Percentiles rank a stretch among this genome's conserved stretches.
Conservation (phyloP, 2,329 filamentous ascomycete species). For the Mollisiaceae sp. region DNA sequence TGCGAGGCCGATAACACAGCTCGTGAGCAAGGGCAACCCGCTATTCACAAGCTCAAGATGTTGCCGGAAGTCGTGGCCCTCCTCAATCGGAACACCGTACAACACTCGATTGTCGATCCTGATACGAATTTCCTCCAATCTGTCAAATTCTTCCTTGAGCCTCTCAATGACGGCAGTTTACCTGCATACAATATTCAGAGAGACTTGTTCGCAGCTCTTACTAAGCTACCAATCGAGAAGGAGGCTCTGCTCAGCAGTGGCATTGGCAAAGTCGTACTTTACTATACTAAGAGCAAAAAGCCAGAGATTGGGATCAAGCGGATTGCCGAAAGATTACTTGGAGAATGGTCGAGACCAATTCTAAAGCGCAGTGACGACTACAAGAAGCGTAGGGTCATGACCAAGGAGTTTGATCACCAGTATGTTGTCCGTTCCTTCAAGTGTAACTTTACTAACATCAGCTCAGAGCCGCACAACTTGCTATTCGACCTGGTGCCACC, state of each 20-base stretch:
- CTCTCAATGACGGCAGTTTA: conserved; percentile 89
- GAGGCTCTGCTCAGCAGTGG: conserved; percentile 88
- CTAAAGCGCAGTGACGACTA: conserved; percentile 94
- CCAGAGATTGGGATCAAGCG: conserved; percentile 89
- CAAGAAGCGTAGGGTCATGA: conserved; percentile 77
- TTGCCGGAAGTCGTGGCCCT: conserved; percentile 88
- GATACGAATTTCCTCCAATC: conserved; percentile 95
- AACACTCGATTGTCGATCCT: conserved; percentile 84
- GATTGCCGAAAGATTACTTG: conserved; percentile 88
- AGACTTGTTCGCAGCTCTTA: conserved; percentile 84
- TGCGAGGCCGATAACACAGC: conserved; percentile 86
- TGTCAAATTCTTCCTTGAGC: conserved; percentile 96
- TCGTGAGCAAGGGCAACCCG: conserved; percentile 78
- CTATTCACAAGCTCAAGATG: conserved; percentile 91
- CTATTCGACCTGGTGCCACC: conserved; percentile 40
- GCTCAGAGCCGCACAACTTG: conserved; percentile 42
- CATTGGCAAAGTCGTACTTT: conserved; percentile 94
- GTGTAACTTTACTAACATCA: conserved; percentile 20
- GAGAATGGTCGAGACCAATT: conserved; percentile 95
- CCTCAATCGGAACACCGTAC: conserved; percentile 87
- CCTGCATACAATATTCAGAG: conserved; percentile 98
- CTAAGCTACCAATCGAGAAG: conserved; percentile 85
- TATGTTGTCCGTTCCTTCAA: conserved; percentile 46
- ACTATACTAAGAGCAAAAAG: conserved; percentile 95
- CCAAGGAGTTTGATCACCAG: conserved; percentile 67